phyloP scores from a whole-genome alignment of 1,284 basidiomycete genomes.

The Cryptococcus hybrid region DNA sequence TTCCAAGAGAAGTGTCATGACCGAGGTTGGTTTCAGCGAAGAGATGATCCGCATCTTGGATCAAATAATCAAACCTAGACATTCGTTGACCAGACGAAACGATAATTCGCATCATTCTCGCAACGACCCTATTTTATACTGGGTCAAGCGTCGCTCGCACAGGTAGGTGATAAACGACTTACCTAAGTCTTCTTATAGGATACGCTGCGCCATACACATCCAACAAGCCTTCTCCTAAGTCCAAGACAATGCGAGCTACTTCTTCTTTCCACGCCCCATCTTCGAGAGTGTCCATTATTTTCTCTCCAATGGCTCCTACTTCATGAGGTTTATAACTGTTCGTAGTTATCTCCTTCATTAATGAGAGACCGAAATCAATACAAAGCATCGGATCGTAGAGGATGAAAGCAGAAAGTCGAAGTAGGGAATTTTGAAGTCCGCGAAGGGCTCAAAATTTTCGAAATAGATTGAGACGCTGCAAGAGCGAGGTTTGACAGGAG shows the following conservation, averaged over 20 bases:
- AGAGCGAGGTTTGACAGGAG: background rate
- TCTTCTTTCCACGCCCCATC: constrained; percentile 23
- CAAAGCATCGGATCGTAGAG: constrained; percentile 3
- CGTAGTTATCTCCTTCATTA: constrained; percentile 4
- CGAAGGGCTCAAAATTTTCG: constrained; percentile 3
- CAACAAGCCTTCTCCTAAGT: constrained; percentile 28
- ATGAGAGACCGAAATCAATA: background rate
- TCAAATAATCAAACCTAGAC: constrained; percentile 23
- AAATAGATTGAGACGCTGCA: constrained; percentile 4
- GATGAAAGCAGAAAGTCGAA: constrained; percentile 12
- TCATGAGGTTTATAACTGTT: background rate
- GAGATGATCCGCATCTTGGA: constrained; percentile 1
- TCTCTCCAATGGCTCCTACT: constrained; percentile 26
- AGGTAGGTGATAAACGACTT: constrained; percentile 5
- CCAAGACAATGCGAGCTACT: constrained; percentile 20
- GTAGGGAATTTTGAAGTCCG: constrained; percentile 15
- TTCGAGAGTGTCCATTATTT: constrained; percentile 19
- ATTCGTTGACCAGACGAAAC: constrained; percentile 16
- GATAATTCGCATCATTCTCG: constrained; percentile 14
- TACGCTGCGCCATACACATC: constrained; percentile 26
- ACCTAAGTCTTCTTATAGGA: constrained; percentile 37
- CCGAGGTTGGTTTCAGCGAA: constrained; percentile 5
- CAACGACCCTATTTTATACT: constrained; percentile 8
- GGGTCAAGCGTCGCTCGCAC: background rate
- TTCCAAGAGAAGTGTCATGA: constrained; percentile 15